Evolutionary conservation across 116 monocot species (phyloP).

Genomic region (Papilionanthe hybrid): DNA sequence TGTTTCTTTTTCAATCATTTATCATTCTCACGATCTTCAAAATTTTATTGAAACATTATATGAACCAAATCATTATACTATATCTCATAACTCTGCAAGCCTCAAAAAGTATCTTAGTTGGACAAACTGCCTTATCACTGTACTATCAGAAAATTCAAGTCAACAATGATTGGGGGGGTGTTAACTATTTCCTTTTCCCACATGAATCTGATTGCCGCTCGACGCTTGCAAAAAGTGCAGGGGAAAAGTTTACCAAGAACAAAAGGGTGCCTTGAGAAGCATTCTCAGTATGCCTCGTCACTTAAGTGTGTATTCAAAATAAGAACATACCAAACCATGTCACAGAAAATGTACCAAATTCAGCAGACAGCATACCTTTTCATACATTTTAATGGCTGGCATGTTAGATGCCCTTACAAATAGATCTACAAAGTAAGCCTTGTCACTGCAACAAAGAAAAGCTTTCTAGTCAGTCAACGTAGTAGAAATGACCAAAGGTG

Average conservation of each 20-base stretch:
- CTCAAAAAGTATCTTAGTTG: background rate
- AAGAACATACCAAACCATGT: background rate
- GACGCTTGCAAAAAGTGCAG: background rate
- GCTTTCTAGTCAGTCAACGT: slow-evolving; percentile 8
- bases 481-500: slow-evolving; percentile 8
- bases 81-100: background rate
- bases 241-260: background rate
- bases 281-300: background rate
- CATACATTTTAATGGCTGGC: slow-evolving; percentile 98
- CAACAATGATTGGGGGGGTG: background rate
- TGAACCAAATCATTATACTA: background rate
- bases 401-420: slow-evolving; percentile 95
- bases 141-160: background rate
- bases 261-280: background rate
- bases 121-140: background rate
- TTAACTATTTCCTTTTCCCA: background rate
- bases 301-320: background rate
- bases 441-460: slow-evolving; percentile 46
- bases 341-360: background rate
- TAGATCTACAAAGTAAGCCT: slow-evolving; percentile 99
- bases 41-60: background rate
- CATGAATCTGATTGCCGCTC: background rate
- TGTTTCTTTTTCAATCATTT: background rate
- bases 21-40: background rate
- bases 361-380: slow-evolving; percentile 53